Evolutionary conservation across 192 early-diverging fungal genomes (phyloP).

Genomic region (Tieghemiomyces parasiticus): DNA sequence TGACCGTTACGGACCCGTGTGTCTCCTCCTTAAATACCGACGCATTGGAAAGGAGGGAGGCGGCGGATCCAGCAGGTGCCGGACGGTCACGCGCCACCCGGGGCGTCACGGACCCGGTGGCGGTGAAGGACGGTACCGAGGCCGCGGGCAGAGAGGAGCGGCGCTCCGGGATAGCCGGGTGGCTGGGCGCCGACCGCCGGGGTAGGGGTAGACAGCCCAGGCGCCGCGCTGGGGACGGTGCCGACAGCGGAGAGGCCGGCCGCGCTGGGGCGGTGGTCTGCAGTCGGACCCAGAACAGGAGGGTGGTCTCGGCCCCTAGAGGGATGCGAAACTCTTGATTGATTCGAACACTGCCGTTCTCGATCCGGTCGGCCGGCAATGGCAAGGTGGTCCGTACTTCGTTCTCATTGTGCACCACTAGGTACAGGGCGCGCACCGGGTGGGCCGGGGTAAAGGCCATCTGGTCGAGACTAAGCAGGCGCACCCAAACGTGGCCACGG

Average conservation of each 20-base stretch:
- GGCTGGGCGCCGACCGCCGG: no score
- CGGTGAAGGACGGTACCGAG: constrained; percentile 5
- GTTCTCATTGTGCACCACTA: constrained; percentile 10
- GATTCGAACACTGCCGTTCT: constrained; percentile 1
- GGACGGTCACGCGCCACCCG: not conserved
- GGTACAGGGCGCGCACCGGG: not conserved
- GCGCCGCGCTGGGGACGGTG: not conserved
- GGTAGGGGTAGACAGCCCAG: constrained; percentile 1
- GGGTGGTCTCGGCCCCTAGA: constrained; percentile 3
- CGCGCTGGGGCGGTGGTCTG: constrained; percentile 6
- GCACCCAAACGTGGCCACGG: constrained; percentile 7
- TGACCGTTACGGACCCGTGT: constrained; percentile 28
- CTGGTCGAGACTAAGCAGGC: constrained; percentile 6
- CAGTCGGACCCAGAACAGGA: constrained; percentile 8
- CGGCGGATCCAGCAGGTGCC: not conserved
- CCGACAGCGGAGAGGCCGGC: no score
- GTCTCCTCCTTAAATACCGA: constrained; percentile 25
- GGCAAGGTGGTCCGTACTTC: constrained; percentile 8
- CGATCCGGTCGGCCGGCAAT: constrained; percentile 3
- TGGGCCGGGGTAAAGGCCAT: constrained; percentile 11
- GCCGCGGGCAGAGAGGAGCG: constrained; percentile 5
- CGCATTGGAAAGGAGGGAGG: not conserved
- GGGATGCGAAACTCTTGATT: constrained; percentile 11
- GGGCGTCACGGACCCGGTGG: not conserved
- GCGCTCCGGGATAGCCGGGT: constrained; percentile 7